Base-by-base conservation (phyloP, 495 filamentous ascomycete species). In the Xylaria sp. region DNA sequence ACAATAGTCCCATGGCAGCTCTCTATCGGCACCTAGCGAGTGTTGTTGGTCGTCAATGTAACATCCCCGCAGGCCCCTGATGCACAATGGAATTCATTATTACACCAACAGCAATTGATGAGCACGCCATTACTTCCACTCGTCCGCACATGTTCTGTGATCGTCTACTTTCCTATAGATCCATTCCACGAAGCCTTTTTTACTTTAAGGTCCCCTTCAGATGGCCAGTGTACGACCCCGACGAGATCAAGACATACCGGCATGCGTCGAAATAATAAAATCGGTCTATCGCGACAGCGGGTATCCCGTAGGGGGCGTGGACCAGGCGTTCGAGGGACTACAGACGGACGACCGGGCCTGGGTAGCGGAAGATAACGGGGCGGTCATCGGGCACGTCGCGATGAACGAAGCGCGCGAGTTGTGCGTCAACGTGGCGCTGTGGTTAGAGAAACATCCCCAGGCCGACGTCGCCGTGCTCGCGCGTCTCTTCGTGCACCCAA, bases 281-380 rank as follows among this genome's bases (percentile, higher is more conserved):
- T 26, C 40, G 5, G 71, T 75, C 52, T 61, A 73, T 29, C 29
- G 46, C 21, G n/a, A 29, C 3, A 73, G 44, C 40, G 73, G 71
- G 9, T 75, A 73, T 57, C 73, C 71, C 14, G 71, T 75, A 29
- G 52, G 37, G 0, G 73, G 71, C 24, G 67, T 72, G 26, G 62
- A 52, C 7, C 15, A 69, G 41, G 63, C 73, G 21, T 29, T 62
- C 17, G 6, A 43, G 17, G 68, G 40, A 43, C 61, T 73, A 80
- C 94, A 92, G 83, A 92, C 89, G 79, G 89, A 88, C 77, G 86
- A 92, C 78, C 91, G 93, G 76, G 93, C 97, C 84, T 98, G 95
- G 96, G 94, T 98, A 77, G 89, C 92, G 53, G 95, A 96, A 24
- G 85, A 97, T 17, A 93, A 91, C 72, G 94, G 97, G 81, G 77